Percentiles rank a stretch among this genome's conserved stretches.
phyloP scores from a whole-genome alignment of 2,329 filamentous ascomycete genomes.

The Colletotrichum somersetense region DNA sequence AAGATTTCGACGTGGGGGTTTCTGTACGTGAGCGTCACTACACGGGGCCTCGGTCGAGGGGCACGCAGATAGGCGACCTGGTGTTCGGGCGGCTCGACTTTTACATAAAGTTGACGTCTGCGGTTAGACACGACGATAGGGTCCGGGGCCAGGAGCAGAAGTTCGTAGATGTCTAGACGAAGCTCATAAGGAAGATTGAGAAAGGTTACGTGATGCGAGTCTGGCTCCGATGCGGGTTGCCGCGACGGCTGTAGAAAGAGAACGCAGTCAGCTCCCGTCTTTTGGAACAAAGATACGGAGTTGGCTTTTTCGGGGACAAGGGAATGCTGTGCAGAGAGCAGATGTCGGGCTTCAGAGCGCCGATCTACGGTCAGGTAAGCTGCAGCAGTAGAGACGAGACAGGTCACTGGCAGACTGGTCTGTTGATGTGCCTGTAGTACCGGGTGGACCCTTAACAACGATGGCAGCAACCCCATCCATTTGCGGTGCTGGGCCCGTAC shows the following conservation, averaged over 20 bases:
- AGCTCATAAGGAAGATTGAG: conserved; percentile 49
- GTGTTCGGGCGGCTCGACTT: conserved; percentile 33
- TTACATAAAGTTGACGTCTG: conserved; percentile 35
- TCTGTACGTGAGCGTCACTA: conserved; percentile 18
- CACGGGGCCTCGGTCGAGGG: conserved; percentile 30
- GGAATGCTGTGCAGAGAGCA: not conserved
- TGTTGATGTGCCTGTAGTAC: conserved; percentile 16
- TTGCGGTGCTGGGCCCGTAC: conserved; percentile 4
- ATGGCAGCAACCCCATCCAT: conserved; percentile 12
- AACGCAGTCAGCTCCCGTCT: conserved; percentile 16
- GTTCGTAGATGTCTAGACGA: conserved; percentile 47
- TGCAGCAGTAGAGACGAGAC: conserved; percentile 17
- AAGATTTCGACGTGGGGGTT: conserved; percentile 47
- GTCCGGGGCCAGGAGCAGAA: conserved; percentile 43
- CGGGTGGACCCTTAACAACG: conserved; percentile 20
- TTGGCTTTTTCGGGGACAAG: not conserved
- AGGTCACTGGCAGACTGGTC: conserved; percentile 2
- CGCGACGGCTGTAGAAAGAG: conserved; percentile 13
- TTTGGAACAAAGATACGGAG: not conserved
- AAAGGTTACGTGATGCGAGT: conserved; percentile 22
- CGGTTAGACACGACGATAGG: conserved; percentile 38
- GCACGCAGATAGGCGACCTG: conserved; percentile 28
- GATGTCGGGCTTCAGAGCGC: not conserved
- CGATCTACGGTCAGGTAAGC: not conserved
- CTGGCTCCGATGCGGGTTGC: not conserved